Base-by-base conservation (phyloP, 805 yeast genomes). In the Metschnikowia lochheadii region DNA sequence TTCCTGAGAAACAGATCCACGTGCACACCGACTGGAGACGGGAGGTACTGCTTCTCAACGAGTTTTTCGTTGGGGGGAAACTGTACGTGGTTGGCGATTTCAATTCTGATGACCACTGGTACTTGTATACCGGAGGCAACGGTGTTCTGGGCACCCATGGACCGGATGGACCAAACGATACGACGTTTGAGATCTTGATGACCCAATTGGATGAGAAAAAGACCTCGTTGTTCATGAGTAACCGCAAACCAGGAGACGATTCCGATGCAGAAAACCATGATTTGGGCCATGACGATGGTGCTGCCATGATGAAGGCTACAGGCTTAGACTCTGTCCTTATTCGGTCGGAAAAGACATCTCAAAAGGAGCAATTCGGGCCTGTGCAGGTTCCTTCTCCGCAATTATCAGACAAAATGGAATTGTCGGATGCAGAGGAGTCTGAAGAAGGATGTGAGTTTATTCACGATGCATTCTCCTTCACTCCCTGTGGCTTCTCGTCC, bases 401-500 rank as follows among this genome's bases (percentile, higher is more conserved):
- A 43, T 46, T 59, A 49, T 59, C 66, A 21, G 71, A 67, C 53
- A 54, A 51, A 45, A 55, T 60, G 59, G 68, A 63, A 44, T 56
- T 54, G 34, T 63, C 60, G 21, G 66, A 59, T 36, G 57, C 51
- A 20, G 57, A 51, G 21, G 41, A 44, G 14, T 15, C 35, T 29
- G 31, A 43, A 10, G 36, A 39, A 1, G 44, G 44, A 3, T 39
- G 52, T 35, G 66, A 69, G 65, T 81, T 84, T 52, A 65, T 72
- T 49, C 89, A 85, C 60, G 98, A 92, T 70, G 87, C 96, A 7
- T 92, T 89, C 69, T 84, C 94, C 29, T 92, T 92, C 66, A 74
- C 87, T 3, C 99, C 99, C 1, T 92, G 98, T 66, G 99, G 99
- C 6, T 92, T 83, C 63, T 89, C 97, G 2, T 88, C 97, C 41